phyloP scores from a whole-genome alignment of 352 stramenopile genomes.

The Phytophthora fragariaefolia region DNA sequence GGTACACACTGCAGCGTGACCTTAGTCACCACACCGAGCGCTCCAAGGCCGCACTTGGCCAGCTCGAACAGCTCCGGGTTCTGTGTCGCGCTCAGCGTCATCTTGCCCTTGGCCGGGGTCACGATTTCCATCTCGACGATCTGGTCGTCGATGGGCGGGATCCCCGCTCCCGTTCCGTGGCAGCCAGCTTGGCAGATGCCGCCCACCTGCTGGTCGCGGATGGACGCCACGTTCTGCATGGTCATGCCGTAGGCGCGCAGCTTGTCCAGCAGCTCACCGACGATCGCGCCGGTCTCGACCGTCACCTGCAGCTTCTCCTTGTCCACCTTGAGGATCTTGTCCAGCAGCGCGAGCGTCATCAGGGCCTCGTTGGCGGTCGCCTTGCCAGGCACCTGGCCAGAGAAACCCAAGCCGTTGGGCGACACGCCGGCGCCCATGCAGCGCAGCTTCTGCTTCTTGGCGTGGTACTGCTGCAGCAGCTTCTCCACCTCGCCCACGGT shows the following conservation, averaged over 20 bases:
- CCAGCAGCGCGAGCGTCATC: slow-evolving; percentile 93
- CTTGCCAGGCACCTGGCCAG: slow-evolving; percentile 32
- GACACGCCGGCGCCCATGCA: slow-evolving; percentile 96
- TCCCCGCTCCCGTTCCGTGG: slow-evolving; percentile 95
- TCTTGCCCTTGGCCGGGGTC: slow-evolving; percentile 91
- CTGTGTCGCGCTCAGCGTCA: slow-evolving; percentile 85
- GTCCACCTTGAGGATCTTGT: slow-evolving; percentile 93
- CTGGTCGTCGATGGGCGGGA: slow-evolving; percentile 98
- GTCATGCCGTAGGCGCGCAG: slow-evolving; percentile 90
- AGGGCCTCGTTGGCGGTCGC: slow-evolving; percentile 68
- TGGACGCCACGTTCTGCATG: slow-evolving; percentile 98
- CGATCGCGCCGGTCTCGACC: slow-evolving; percentile 83
- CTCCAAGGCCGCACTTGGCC: slow-evolving; percentile 95
- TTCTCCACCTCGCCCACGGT: slow-evolving; percentile 73
- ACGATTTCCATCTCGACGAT: slow-evolving; percentile 96
- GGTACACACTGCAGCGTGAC: slow-evolving; percentile 96
- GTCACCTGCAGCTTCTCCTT: slow-evolving; percentile 92
- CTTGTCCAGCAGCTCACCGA: slow-evolving; percentile 81
- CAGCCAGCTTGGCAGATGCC: slow-evolving; percentile 95
- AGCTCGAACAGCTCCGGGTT: slow-evolving; percentile 92
- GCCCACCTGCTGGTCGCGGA: slow-evolving; percentile 98
- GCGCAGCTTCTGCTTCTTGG: slow-evolving; percentile 84
- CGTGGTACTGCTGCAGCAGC: slow-evolving; percentile 65
- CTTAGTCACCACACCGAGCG: slow-evolving; percentile 96
- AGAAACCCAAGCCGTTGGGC: slow-evolving; percentile 97